Conservation (phyloP, 1,284 basidiomycete genomes). For the Gymnopus androsaceus region DNA sequence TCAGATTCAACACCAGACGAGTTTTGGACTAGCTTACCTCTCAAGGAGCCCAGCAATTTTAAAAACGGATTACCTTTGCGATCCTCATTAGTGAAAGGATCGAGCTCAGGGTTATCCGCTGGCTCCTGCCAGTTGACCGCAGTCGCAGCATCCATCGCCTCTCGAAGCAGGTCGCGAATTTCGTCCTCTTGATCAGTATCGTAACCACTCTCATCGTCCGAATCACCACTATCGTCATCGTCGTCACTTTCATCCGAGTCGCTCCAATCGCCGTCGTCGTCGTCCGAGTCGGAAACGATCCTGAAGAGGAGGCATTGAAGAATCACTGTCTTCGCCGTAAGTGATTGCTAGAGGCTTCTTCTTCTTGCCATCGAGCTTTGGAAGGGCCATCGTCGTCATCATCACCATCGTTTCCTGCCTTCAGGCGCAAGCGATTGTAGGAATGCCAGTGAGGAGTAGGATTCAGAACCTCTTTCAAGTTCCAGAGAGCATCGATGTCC, state of each 20-base stretch:
- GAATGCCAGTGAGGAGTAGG: conserved; percentile 62
- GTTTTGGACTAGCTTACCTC: conserved; percentile 46
- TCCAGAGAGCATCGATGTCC: conserved; percentile 66
- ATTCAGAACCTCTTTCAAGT: conserved; percentile 51
- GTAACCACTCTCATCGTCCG: conserved; percentile 42
- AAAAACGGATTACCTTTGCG: conserved; percentile 72
- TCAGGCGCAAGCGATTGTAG: conserved; percentile 37
- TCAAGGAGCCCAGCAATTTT: conserved; percentile 67
- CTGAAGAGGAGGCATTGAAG: conserved; percentile 25
- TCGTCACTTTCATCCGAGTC: conserved; percentile 38
- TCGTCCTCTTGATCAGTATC: conserved; percentile 71
- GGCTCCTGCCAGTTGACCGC: conserved; percentile 59
- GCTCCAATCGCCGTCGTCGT: conserved; percentile 20
- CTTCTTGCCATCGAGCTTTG: conserved; percentile 32
- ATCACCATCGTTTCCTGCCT: conserved; percentile 26
- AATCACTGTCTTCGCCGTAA: conserved; percentile 37
- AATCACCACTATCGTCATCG: conserved; percentile 32
- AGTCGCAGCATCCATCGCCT: conserved; percentile 70
- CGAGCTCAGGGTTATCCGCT: conserved; percentile 37
- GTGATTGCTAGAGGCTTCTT: conserved; percentile 52
- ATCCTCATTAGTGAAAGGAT: conserved; percentile 45
- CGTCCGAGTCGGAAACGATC: conserved; percentile 32
- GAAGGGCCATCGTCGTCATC: conserved; percentile 31
- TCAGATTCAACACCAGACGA: conserved; percentile 11
- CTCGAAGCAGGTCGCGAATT: conserved; percentile 57